A percentile compares a stretch with the other conserved stretches of the same genome.
These are phyloP conservation scores for Teunomyces funiuensis DNA, from an alignment of 805 yeast species.

Conservation along the genomic window DNA sequence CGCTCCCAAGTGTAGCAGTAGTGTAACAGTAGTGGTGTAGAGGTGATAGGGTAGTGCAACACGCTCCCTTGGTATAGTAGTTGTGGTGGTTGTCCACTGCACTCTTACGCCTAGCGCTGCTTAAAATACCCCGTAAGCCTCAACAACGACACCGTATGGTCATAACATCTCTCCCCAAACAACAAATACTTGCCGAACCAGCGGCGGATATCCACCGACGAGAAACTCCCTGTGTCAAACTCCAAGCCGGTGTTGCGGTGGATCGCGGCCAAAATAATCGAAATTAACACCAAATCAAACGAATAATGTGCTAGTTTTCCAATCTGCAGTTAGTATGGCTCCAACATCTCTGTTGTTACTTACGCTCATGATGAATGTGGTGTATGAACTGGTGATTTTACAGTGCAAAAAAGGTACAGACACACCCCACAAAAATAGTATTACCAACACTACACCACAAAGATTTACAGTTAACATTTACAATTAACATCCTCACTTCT, in stretches of 20 bases:
- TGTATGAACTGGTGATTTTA: neutral
- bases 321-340: constrained; percentile 37
- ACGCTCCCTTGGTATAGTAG: too few species aligned
- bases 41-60: too few species aligned
- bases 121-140: constrained; percentile 52
- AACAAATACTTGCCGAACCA: constrained; percentile 53
- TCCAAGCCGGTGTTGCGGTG: constrained; percentile 79
- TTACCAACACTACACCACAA: too few species aligned
- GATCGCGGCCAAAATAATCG: constrained; percentile 83
- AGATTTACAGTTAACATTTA: too few species aligned
- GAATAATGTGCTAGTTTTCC: constrained; percentile 71
- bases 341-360: constrained; percentile 1
- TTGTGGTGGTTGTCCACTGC: too few species aligned
- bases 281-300: constrained; percentile 72
- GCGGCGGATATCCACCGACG: constrained; percentile 45
- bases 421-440: too few species aligned
- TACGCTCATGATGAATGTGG: constrained; percentile 10
- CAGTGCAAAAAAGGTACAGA: too few species aligned
- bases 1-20: too few species aligned
- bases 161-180: constrained; percentile 63
- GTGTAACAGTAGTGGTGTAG: too few species aligned
- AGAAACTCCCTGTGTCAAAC: constrained; percentile 49
- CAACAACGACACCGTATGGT: constrained; percentile 44
- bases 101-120: too few species aligned
- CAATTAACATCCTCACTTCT: too few species aligned